These are phyloP conservation scores for Aurifilum marmelostoma DNA, from an alignment of 2,329 filamentous ascomycete genomes.

Conservation along the genomic window DNA sequence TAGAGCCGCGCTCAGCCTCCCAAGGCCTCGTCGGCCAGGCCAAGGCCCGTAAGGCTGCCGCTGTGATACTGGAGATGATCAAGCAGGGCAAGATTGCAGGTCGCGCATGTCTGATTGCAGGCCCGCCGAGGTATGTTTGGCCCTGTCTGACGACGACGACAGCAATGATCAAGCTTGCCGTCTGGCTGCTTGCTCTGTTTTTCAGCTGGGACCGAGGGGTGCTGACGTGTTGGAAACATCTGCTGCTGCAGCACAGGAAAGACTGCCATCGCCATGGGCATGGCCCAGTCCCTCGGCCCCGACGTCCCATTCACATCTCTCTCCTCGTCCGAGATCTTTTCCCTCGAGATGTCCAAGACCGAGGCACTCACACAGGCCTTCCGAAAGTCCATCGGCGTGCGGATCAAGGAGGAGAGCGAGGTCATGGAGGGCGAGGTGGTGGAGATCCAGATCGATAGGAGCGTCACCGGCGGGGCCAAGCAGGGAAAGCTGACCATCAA, in stretches of 20 bases:
- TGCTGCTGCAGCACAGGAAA: constrained; percentile 78
- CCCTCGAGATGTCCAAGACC: constrained; percentile 98
- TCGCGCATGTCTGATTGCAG: constrained; percentile 90
- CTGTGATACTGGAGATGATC: constrained; percentile 97
- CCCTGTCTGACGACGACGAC: not conserved
- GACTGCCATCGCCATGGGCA: constrained; percentile 97
- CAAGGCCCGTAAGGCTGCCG: constrained; percentile 94
- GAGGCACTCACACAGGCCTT: constrained; percentile 99
- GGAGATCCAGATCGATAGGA: constrained; percentile 97
- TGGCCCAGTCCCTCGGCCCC: constrained; percentile 91
- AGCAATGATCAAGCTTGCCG: not conserved
- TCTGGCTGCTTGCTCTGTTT: not conserved
- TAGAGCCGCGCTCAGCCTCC: constrained; percentile 82
- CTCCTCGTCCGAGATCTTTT: constrained; percentile 96
- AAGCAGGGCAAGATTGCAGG: constrained; percentile 99
- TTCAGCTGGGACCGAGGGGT: no score
- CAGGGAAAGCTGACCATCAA: constrained; percentile 99
- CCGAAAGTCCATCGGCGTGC: constrained; percentile 94
- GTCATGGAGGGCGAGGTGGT: constrained; percentile 99
- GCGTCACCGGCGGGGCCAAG: constrained; percentile 94
- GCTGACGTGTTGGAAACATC: constrained; percentile 9
- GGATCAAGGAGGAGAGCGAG: constrained; percentile 98
- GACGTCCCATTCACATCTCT: constrained; percentile 97
- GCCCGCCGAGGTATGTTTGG: constrained; percentile 72
- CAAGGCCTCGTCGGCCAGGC: constrained; percentile 96